Evolutionary conservation across 2,329 filamentous ascomycete species (phyloP), one percentile per base, ranked within the genome.

Genomic region (Diaporthe nobilis): DNA sequence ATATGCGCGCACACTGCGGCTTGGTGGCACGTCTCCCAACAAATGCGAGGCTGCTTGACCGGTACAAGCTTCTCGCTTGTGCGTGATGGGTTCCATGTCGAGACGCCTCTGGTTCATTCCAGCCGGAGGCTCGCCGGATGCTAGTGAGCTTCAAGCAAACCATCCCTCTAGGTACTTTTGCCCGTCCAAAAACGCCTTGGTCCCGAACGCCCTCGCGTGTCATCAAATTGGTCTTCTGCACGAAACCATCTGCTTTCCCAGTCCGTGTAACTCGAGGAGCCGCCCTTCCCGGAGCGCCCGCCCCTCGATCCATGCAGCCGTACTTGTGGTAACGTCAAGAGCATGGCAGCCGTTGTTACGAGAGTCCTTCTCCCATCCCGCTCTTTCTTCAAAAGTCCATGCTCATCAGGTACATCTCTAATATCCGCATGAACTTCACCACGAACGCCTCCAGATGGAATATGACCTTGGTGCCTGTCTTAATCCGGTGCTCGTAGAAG

Each of bases 391-490:
- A 92, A 85, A 92, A 87, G 73, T 95, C 94, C 92, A 97, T 96
- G 78, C 93, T 94, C 94, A 98, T 96, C 75, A 93, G 85, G 82
- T 92, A 97, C 92, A 95, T 96, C 87, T 99, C 97, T 78, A 96
- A 91, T 79, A 98, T 92, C 80, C 96, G 92, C 96, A 99, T 98
- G 83, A 98, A 98, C 87, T 98, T 98, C 75, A 96, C 96, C 75
- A 99, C 97, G 85, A 99, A 99, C 4, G 97, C 97, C 85, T 99
- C 97, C 5, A 99, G 87, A 82, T 99, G 97, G 85, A 99, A 99
- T 78, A 99, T 98, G 75, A 98, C 94, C 89, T 99, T 99, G 76
- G 90, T 95, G 71, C 97, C 97, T 80, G 94, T 94, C 83, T 94
- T 94, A 85, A 98, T 94, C 77, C 97, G 91, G 84, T 99, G 97